These are phyloP conservation scores for Phytophthora citricola DNA, from an alignment of 352 stramenopile genomes.

Conservation along the genomic window DNA sequence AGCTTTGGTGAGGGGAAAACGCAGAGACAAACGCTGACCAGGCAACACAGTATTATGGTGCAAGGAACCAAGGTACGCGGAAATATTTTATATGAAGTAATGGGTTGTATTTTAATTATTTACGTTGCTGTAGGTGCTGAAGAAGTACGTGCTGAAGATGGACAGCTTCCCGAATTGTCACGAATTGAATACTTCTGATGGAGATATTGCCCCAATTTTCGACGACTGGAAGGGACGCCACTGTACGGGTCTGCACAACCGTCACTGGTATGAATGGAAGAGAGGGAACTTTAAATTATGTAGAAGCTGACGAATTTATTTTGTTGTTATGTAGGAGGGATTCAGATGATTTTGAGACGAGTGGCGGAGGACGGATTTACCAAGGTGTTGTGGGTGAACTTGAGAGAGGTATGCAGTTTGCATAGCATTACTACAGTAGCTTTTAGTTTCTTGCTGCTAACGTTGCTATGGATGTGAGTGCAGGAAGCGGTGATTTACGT, in stretches of 20 bases:
- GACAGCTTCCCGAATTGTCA: constrained; percentile 86
- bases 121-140: constrained; percentile 45
- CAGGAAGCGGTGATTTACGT: constrained; percentile 88
- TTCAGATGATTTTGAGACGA: constrained; percentile 72
- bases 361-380: constrained; percentile 77
- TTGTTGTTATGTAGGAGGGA: constrained; percentile 56
- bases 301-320: neutral
- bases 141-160: constrained; percentile 87
- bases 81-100: no score
- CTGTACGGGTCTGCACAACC: constrained; percentile 82
- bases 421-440: no score
- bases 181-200: constrained; percentile 65
- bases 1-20: constrained; percentile 64
- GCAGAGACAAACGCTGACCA: constrained; percentile 54
- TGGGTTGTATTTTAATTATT: no score
- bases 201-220: constrained; percentile 81
- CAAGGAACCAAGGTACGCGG: constrained; percentile 63
- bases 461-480: neutral
- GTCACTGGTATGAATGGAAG: constrained; percentile 51
- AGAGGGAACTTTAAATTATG: neutral
- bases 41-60: constrained; percentile 63
- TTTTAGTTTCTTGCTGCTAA: neutral
- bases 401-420: constrained; percentile 59
- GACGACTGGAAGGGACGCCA: constrained; percentile 67
- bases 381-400: constrained; percentile 86